Evolutionary conservation across 192 early-diverging fungal genomes (phyloP), one percentile per base, ranked within the genome.

Genomic region (Coemansia sp.): DNA sequence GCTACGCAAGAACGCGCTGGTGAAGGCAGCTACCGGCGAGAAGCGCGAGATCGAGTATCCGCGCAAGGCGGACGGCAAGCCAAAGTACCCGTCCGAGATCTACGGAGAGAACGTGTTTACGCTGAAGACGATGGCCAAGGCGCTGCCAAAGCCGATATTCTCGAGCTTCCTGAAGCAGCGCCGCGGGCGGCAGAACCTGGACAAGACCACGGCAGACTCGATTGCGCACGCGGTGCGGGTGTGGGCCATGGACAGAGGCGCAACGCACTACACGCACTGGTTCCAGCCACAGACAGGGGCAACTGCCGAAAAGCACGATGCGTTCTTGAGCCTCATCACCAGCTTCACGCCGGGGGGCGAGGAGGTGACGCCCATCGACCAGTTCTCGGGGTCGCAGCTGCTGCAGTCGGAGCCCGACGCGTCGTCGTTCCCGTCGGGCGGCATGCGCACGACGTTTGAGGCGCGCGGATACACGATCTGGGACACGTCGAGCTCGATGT

Each of bases 401-500:
- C 82, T 99, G 62, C 96, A 99, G 82, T 90, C 94, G 33, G 96
- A 99, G 83, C 96, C 96, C 50, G 96, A 99, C 81, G 96, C 96
- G 8, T 99, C 96, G 35, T 96, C 94, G 42, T 99, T 99, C 86
- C 96, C 96, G 59, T 94, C 92, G 63, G 94, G 94, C 64, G 94
- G 96, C 69, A 94, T 97, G 87, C 86, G 94, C 67, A 82, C 90
- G 45, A 99, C 96, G 53, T 99, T 99, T 74, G 96, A 99, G 82
- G 96, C 94, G 58, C 92, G 94, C 76, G 96, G 96, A 51, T 99
- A 99, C 86, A 99, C 94, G 62, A 91, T 99, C 68, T 99, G 96
- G 96, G 96, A 99, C 81, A 93, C 94, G 40, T 80, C 80, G 55
- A 89, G 88, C 63, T 94, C 94, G 63, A 94, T 99, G 92, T 99